Percentiles rank a stretch among this genome's conserved stretches.
phyloP scores from a whole-genome alignment of 75 land plant species.

The Pseudotsuga menziesii region DNA sequence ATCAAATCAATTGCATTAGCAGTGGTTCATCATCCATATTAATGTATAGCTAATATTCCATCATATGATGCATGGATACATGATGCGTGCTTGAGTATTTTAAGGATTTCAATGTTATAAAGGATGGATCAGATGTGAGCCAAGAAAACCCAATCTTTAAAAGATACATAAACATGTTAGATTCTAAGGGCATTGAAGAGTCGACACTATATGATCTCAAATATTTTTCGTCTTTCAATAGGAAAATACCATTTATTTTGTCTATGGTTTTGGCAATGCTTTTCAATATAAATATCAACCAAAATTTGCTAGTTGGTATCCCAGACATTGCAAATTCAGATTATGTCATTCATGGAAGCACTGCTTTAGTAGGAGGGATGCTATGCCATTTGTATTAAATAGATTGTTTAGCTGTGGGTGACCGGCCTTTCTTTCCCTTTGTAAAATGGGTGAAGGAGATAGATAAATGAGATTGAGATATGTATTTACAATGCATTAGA shows the following conservation, averaged over 20 bases:
- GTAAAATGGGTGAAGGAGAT: too few species aligned
- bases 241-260: too few species aligned
- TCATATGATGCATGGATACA: neutral
- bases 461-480: too few species aligned
- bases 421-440: too few species aligned
- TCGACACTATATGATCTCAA: constrained; percentile 20
- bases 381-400: constrained; percentile 57
- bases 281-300: neutral
- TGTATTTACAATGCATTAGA: too few species aligned
- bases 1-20: too few species aligned
- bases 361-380: constrained; percentile 42
- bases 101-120: too few species aligned
- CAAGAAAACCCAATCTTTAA: constrained; percentile 9
- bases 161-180: constrained; percentile 31
- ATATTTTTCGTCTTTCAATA: too few species aligned
- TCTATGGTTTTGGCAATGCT: too few species aligned
- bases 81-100: constrained; percentile 35
- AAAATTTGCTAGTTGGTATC: constrained; percentile 72
- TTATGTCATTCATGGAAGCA: constrained; percentile 53
- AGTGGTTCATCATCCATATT: too few species aligned
- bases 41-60: too few species aligned
- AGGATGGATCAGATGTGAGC: neutral
- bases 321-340: constrained; percentile 62
- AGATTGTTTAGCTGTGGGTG: too few species aligned
- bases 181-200: constrained; percentile 50